A percentile compares a stretch with the other conserved stretches of the same genome.
Evolutionary conservation across 352 stramenopile species (phyloP).

Genomic region (Pythium angustatum): DNA sequence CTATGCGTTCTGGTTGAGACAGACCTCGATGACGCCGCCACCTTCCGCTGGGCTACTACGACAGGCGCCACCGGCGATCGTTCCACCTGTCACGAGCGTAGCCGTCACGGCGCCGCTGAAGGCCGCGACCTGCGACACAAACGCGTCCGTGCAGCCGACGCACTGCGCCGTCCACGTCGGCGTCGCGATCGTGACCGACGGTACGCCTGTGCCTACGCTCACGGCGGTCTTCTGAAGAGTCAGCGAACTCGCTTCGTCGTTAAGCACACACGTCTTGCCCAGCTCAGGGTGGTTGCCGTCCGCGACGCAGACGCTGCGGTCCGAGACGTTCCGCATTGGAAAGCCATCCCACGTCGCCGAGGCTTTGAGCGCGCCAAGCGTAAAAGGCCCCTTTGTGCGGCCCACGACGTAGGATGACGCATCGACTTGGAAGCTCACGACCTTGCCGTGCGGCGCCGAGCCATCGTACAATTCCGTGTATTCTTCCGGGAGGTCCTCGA

Average conservation of each 20-base stretch:
- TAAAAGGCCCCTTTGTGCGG: slow-evolving; percentile 5
- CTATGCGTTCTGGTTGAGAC: too few relatives aligned
- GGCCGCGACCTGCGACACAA: slow-evolving; percentile 15
- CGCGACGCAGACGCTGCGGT: not conserved
- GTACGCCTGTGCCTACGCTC: not conserved
- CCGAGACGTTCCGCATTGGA: slow-evolving; percentile 7
- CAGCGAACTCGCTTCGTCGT: too few relatives aligned
- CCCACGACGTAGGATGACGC: slow-evolving; percentile 4
- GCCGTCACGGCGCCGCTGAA: not conserved
- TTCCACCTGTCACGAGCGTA: not conserved
- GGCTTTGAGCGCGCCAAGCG: not conserved
- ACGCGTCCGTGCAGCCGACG: slow-evolving; percentile 12
- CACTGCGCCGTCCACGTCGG: slow-evolving; percentile 16
- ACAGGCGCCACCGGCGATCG: slow-evolving; percentile 6
- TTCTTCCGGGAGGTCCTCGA: slow-evolving; percentile 18
- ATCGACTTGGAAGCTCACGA: not conserved
- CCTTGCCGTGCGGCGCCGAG: slow-evolving; percentile 2
- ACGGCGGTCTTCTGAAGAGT: too few relatives aligned
- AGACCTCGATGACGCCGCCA: too few relatives aligned
- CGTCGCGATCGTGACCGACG: not conserved
- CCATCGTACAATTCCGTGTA: slow-evolving; percentile 21
- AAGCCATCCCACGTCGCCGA: not conserved
- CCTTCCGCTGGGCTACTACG: too few relatives aligned
- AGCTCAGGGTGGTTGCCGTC: slow-evolving; percentile 19
- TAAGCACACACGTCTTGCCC: slow-evolving; percentile 5